Evolutionary conservation across 164 flowering plant genomes (phyloP).

Genomic region (Magnolia officinalis): DNA sequence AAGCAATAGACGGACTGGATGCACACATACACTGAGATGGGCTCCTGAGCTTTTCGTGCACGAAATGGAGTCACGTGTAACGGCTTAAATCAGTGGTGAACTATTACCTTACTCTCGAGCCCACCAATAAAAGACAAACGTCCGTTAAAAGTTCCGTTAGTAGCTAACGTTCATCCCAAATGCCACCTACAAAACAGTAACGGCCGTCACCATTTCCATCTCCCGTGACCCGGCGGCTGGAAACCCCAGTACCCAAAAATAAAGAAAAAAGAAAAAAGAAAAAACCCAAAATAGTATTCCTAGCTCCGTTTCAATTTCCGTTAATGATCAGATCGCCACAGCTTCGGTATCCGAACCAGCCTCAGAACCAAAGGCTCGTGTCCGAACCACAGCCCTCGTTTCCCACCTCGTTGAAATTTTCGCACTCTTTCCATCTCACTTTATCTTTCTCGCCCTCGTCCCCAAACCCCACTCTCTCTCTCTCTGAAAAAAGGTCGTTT

Average conservation of each 20-base stretch:
- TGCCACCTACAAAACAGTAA: too few relatives aligned
- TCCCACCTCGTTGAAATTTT: slow-evolving; percentile 55
- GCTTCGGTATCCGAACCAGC: slow-evolving; percentile 23
- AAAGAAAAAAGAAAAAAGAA: neutral
- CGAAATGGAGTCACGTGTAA: too few relatives aligned
- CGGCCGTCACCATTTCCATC: too few relatives aligned
- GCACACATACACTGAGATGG: too few relatives aligned
- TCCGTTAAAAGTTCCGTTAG: too few relatives aligned
- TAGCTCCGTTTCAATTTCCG: neutral
- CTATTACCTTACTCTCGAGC: too few relatives aligned
- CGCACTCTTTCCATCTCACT: slow-evolving; percentile 37
- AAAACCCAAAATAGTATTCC: neutral
- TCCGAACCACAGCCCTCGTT: slow-evolving; percentile 28
- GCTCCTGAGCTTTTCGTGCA: too few relatives aligned
- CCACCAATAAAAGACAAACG: too few relatives aligned
- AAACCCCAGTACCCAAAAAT: too few relatives aligned
- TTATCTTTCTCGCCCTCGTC: slow-evolving; percentile 29
- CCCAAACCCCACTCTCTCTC: slow-evolving; percentile 9
- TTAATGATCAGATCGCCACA: neutral
- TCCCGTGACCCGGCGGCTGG: neutral
- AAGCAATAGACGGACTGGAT: too few relatives aligned
- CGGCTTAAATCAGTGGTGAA: too few relatives aligned
- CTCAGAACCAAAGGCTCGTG: slow-evolving; percentile 16
- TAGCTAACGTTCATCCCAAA: too few relatives aligned
- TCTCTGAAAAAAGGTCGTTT: slow-evolving; percentile 11